Evolutionary conservation across 805 yeast genomes (phyloP).

Genomic region (Wickerhamiella kurtzmanii): DNA sequence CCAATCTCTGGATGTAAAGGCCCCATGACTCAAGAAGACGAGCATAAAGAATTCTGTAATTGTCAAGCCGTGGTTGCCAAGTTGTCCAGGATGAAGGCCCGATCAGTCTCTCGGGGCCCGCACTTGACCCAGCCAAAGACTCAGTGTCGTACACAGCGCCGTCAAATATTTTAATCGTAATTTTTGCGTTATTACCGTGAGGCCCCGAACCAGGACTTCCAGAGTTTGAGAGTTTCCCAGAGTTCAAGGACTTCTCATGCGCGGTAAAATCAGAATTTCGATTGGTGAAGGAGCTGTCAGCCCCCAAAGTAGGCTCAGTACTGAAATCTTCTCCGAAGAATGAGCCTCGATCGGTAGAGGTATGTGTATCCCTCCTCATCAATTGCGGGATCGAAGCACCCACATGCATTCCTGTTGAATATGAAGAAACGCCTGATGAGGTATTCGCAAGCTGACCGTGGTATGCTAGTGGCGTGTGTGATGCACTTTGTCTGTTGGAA

Average conservation of each 20-base stretch:
- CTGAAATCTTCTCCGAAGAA: background rate
- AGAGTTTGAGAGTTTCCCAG: slow-evolving; percentile 1
- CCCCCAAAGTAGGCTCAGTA: background rate
- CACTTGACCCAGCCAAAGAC: background rate
- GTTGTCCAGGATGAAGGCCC: slow-evolving; percentile 1
- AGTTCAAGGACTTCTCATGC: slow-evolving; percentile 1
- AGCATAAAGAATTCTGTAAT: slow-evolving; percentile 60
- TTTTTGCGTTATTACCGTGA: background rate
- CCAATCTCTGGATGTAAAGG: slow-evolving; percentile 61
- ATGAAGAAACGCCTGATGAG: background rate
- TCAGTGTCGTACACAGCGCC: background rate
- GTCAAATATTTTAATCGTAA: slow-evolving; percentile 1
- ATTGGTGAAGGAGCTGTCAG: background rate
- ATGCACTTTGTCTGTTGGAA: background rate
- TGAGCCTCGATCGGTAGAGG: background rate
- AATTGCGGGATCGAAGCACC: background rate
- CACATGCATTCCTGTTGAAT: background rate
- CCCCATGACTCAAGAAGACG: slow-evolving; percentile 73
- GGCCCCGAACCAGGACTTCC: background rate
- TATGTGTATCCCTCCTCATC: background rate
- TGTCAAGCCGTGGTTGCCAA: slow-evolving; percentile 10
- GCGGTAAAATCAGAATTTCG: slow-evolving; percentile 1
- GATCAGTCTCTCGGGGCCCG: background rate
- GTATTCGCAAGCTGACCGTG: background rate
- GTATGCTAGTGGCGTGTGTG: background rate